Evolutionary conservation across 1,284 basidiomycete genomes (phyloP), one percentile per base, ranked within the genome.

Genomic region (Fomitopsis betulina): DNA sequence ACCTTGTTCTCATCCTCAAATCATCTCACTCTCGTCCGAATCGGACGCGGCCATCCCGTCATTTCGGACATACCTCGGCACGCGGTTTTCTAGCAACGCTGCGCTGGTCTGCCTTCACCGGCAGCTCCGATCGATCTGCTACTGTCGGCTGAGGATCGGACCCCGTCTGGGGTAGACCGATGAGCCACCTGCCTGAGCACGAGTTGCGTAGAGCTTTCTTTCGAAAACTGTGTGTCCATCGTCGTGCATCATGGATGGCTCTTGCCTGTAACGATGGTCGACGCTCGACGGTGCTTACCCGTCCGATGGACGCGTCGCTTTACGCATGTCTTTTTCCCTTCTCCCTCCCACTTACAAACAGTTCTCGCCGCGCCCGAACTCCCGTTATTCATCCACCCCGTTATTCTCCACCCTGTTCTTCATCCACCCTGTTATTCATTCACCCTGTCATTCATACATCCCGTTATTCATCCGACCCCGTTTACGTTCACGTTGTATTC

Each of bases 11-110:
- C 49, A 23, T 50, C 47, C 10, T 33, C 47, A 50, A 1, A 4
- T 30, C 27, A 30, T 30, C 27, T 37, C n/a, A 33, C 49, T 51
- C 32, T 17, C 25, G n/a, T 4, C 49, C 8, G 30, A 51, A 43
- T 43, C 49, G 10, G 49, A 35, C 33, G 49, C 25, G 10, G 35
- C n/a, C 32, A 32, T 51, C 49, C 49, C 30, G 27, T 25, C 17
- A 50, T 51, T n/a, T 35, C 49, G 49, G 49, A 51, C 49, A 37
- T 51, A 51, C 12, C 49, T 51, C 49, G 49, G 49, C n/a, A n/a
- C 32, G 32, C 49, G n/a, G n/a, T 5, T 33, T 13, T 47, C 25
- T 5, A 27, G 25, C 45, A 47, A 7, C 12, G 25, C 27, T 23
- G 10, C 4, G 23, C 45, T 17, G 19, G 23, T 30, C 45, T 21